phyloP scores from a whole-genome alignment of 257 asterid genomes.

The Rehmannia glutinosa region DNA sequence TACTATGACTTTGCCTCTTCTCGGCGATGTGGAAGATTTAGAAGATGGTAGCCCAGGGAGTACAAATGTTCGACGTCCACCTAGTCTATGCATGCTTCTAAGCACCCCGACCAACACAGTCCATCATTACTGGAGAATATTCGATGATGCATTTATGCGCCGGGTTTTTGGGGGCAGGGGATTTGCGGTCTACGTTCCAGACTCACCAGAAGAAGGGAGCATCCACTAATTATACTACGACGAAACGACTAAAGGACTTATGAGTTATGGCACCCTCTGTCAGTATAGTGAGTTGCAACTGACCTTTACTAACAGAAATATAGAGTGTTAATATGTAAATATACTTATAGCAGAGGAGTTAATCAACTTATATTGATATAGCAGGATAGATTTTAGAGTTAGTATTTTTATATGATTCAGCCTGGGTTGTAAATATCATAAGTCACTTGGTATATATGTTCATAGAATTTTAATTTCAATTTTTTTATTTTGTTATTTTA shows the following conservation, averaged over 20 bases:
- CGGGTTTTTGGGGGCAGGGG: conserved; percentile 70
- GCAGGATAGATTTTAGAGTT: no score
- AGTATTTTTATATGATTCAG: no score
- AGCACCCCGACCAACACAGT: conserved; percentile 40
- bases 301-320: no score
- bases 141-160: conserved; percentile 57
- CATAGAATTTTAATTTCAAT: no score
- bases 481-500: no score
- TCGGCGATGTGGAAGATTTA: conserved; percentile 18
- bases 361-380: no score
- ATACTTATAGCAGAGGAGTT: no score
- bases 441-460: no score
- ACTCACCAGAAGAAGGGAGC: conserved; percentile 24
- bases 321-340: no score
- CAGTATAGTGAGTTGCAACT: no score
- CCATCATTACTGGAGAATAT: conserved; percentile 58
- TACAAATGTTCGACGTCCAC: conserved; percentile 11
- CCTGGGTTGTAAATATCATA: no score
- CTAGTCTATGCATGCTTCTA: conserved; percentile 42
- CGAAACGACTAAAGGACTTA: neutral
- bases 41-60: neutral
- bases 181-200: conserved; percentile 10
- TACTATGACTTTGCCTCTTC: conserved; percentile 34
- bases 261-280: neutral
- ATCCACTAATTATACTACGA: neutral